A percentile compares a stretch with the other conserved stretches of the same genome.
Evolutionary conservation across 768 basidiomycete genomes (phyloP).

Genomic region (Pleurotus platypus): DNA sequence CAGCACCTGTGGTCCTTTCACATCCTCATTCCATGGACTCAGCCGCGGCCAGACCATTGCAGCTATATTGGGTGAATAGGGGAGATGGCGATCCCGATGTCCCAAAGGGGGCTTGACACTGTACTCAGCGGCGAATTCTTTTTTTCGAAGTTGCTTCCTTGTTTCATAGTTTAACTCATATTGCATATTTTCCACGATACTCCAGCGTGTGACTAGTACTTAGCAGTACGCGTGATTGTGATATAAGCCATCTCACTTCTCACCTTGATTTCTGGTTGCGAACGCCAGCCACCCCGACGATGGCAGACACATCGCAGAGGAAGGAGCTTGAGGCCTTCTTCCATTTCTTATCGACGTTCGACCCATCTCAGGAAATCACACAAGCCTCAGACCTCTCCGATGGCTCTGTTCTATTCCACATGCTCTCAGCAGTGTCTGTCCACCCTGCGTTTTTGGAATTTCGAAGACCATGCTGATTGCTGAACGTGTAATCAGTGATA

Average conservation of each 20-base stretch:
- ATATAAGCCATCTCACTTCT: background rate
- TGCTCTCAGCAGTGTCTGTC: slow-evolving; percentile 73
- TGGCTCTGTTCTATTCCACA: slow-evolving; percentile 71
- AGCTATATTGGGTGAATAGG: slow-evolving; percentile 1
- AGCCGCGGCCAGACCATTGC: background rate
- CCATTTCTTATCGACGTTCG: slow-evolving; percentile 75
- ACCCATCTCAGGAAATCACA: slow-evolving; percentile 52
- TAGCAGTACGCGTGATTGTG: background rate
- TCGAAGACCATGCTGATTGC: background rate
- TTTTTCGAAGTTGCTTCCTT: too few relatives aligned
- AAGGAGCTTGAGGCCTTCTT: slow-evolving; percentile 81
- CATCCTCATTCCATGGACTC: background rate
- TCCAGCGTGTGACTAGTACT: background rate
- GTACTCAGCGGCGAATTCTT: background rate
- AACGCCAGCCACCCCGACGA: slow-evolving; percentile 9
- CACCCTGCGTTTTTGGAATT: slow-evolving; percentile 2
- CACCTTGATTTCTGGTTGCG: background rate
- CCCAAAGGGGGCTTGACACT: background rate
- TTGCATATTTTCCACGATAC: too few relatives aligned
- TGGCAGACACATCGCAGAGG: slow-evolving; percentile 35
- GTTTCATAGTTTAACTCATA: too few relatives aligned
- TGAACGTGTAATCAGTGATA: slow-evolving; percentile 49
- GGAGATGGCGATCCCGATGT: background rate
- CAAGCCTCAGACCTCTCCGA: slow-evolving; percentile 73
- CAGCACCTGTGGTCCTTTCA: slow-evolving; percentile 27